These are phyloP conservation scores for Pyrrhoderma noxium DNA, from an alignment of 1,284 basidiomycete species.

Conservation along the genomic window DNA sequence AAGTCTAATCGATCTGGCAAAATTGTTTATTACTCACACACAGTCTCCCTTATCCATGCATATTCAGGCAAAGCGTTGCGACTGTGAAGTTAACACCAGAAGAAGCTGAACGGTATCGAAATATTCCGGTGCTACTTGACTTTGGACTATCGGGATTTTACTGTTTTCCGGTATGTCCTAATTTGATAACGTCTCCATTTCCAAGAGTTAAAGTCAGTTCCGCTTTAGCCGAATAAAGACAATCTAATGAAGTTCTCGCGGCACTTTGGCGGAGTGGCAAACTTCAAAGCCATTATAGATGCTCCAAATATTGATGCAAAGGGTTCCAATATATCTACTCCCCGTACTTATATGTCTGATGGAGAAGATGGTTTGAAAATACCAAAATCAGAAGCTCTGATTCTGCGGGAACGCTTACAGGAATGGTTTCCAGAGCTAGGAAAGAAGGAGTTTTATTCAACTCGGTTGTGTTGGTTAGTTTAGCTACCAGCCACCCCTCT, in stretches of 20 bases:
- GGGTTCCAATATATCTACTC: slow-evolving; percentile 43
- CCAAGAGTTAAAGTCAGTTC: background rate
- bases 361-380: slow-evolving; percentile 53
- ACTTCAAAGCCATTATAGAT: slow-evolving; percentile 28
- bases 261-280: slow-evolving; percentile 60
- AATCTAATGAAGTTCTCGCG: slow-evolving; percentile 70
- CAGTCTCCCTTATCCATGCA: background rate
- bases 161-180: slow-evolving; percentile 61
- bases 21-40: background rate
- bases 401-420: slow-evolving; percentile 46
- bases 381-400: slow-evolving; percentile 44
- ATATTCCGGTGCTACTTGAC: slow-evolving; percentile 68
- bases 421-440: slow-evolving; percentile 67
- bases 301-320: slow-evolving; percentile 1
- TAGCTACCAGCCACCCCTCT: background rate
- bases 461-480: slow-evolving; percentile 74
- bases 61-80: slow-evolving; percentile 63
- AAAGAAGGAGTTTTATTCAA: slow-evolving; percentile 55
- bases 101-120: slow-evolving; percentile 56
- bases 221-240: slow-evolving; percentile 54
- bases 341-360: slow-evolving; percentile 53
- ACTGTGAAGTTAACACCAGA: slow-evolving; percentile 67
- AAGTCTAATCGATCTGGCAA: slow-evolving; percentile 25
- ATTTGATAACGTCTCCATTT: background rate
- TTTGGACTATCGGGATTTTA: slow-evolving; percentile 61